These are phyloP conservation scores for Exophiala spinifera DNA, from an alignment of 2,329 filamentous ascomycete genomes.

Conservation along the genomic window DNA sequence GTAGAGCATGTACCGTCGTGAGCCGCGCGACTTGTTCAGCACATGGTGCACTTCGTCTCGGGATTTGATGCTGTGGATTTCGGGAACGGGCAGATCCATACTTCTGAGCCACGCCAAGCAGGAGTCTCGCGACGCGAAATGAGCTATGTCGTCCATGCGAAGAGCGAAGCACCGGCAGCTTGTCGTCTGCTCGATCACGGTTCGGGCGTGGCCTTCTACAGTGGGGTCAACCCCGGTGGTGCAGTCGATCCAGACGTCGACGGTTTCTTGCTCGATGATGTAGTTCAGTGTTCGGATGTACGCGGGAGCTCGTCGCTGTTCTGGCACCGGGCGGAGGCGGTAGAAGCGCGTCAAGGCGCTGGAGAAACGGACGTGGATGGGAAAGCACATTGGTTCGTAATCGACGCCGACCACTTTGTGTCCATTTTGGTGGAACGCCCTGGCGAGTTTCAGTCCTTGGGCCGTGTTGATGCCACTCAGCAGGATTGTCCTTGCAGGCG, in stretches of 20 bases:
- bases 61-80: constrained; percentile 54
- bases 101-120: constrained; percentile 16
- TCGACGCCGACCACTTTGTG: constrained; percentile 70
- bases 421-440: constrained; percentile 62
- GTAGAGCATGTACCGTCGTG: constrained; percentile 62
- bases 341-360: constrained; percentile 56
- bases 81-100: constrained; percentile 43
- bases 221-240: constrained; percentile 62
- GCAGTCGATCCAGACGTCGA: constrained; percentile 71
- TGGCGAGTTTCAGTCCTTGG: constrained; percentile 65
- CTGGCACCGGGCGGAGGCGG: constrained; percentile 31
- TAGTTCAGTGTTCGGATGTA: constrained; percentile 58
- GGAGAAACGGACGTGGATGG: constrained; percentile 59
- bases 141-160: constrained; percentile 3
- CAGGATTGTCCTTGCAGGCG: constrained; percentile 57
- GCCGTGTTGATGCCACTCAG: constrained; percentile 70
- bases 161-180: constrained; percentile 48
- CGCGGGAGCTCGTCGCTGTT: constrained; percentile 18
- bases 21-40: constrained; percentile 43
- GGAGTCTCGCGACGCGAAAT: constrained; percentile 8
- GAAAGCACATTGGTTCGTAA: constrained; percentile 48
- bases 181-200: constrained; percentile 58
- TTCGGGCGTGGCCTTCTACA: constrained; percentile 63
- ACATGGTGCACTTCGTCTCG: constrained; percentile 54
- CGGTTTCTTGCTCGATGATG: constrained; percentile 58